Conservation (phyloP, 257 asterid genomes). For the Forsythia suspensa region DNA sequence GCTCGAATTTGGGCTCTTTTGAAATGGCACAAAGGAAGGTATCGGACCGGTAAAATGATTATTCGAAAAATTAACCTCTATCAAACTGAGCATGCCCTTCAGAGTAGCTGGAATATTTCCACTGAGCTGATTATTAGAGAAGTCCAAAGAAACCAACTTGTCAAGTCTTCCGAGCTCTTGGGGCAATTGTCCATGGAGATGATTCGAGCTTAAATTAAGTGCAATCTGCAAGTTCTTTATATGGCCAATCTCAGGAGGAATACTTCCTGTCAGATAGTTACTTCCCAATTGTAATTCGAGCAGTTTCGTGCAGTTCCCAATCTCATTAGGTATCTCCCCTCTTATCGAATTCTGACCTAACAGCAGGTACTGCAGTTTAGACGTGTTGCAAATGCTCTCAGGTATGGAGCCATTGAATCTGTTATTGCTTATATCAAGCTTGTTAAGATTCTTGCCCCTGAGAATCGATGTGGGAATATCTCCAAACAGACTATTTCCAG, state of each 20-base stretch:
- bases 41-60: conserved; percentile 75
- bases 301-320: conserved; percentile 81
- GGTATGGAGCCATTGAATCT: conserved; percentile 76
- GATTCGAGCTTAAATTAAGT: conserved; percentile 77
- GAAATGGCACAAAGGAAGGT: conserved; percentile 79
- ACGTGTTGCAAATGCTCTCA: conserved; percentile 60
- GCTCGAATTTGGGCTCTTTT: conserved; percentile 81
- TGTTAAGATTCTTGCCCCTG: conserved; percentile 69
- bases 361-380: conserved; percentile 75
- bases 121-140: conserved; percentile 75
- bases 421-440: conserved; percentile 80
- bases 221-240: conserved; percentile 89
- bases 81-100: conserved; percentile 90
- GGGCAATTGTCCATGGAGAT: conserved; percentile 75
- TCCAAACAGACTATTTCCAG: conserved; percentile 65
- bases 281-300: conserved; percentile 79
- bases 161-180: conserved; percentile 83
- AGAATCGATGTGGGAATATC: conserved; percentile 71
- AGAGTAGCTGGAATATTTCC: conserved; percentile 73
- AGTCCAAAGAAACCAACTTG: conserved; percentile 88
- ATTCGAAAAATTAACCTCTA: conserved; percentile 88
- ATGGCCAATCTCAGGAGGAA: conserved; percentile 83
- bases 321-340: conserved; percentile 78
- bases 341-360: conserved; percentile 61
- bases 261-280: conserved; percentile 67